Conservation (phyloP, 2,329 filamentous ascomycete genomes). For the Xylaria sp. region DNA sequence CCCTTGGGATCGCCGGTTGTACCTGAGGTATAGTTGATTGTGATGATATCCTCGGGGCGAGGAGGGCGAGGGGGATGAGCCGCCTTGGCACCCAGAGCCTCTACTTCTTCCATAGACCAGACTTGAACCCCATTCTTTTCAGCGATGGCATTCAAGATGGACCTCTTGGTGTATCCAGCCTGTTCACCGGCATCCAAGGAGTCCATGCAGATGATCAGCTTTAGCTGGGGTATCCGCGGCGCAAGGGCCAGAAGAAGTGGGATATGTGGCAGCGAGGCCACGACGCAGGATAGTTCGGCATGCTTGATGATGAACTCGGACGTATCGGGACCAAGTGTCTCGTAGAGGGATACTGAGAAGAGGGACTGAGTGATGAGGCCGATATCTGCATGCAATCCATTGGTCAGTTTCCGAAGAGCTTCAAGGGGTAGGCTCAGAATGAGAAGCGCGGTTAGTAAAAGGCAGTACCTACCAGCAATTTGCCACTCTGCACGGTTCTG, state of each 20-base stretch:
- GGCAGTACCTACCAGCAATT: conserved; percentile 63
- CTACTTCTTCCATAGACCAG: conserved; percentile 79
- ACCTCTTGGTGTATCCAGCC: conserved; percentile 77
- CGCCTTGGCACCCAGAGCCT: conserved; percentile 75
- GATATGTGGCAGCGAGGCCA: conserved; percentile 80
- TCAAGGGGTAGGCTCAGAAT: not conserved
- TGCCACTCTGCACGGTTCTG: conserved; percentile 91
- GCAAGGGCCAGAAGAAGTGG: conserved; percentile 80
- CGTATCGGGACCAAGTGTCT: conserved; percentile 88
- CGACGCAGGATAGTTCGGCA: conserved; percentile 74
- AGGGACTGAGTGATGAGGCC: conserved; percentile 86
- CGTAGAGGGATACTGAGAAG: conserved; percentile 92
- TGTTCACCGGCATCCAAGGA: conserved; percentile 80
- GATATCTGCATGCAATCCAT: conserved; percentile 68
- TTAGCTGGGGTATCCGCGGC: conserved; percentile 77
- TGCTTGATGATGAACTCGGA: conserved; percentile 98
- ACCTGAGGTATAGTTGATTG: conserved; percentile 90
- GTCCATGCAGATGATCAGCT: conserved; percentile 88
- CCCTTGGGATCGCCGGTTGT: conserved; percentile 85
- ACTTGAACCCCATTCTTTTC: conserved; percentile 76
- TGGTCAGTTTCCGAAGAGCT: conserved; percentile 20
- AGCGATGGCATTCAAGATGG: conserved; percentile 77
- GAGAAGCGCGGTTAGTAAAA: not conserved
- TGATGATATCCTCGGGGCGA: conserved; percentile 75
- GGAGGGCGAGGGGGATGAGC: conserved; percentile 75